phyloP scores from a whole-genome alignment of 1,284 basidiomycete genomes.

The Sutorius eximius region DNA sequence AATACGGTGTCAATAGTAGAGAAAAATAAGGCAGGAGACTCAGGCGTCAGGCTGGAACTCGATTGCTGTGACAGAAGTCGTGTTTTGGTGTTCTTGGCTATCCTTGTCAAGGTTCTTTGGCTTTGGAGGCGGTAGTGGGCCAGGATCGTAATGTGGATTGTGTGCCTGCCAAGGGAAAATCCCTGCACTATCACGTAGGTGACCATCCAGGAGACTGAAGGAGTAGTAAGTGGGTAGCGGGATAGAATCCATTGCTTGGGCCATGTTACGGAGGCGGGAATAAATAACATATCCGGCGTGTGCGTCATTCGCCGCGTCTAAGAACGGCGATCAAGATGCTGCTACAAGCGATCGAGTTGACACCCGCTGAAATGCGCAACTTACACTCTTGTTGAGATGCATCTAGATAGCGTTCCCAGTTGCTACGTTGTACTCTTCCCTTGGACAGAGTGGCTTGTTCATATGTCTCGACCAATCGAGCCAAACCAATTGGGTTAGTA shows the following conservation, averaged over 20 bases:
- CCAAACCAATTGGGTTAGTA: slow-evolving; percentile 52
- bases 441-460: slow-evolving; percentile 52
- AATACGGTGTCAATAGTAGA: background rate
- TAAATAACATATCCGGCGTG: slow-evolving; percentile 58
- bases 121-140: slow-evolving; percentile 53
- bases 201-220: slow-evolving; percentile 53
- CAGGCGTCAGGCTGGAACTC: background rate
- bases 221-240: slow-evolving; percentile 52
- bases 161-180: slow-evolving; percentile 47
- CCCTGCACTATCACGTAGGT: slow-evolving; percentile 40
- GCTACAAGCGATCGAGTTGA: background rate
- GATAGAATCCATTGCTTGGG: slow-evolving; percentile 37
- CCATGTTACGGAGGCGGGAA: slow-evolving; percentile 43
- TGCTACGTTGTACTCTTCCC: slow-evolving; percentile 58
- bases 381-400: slow-evolving; percentile 56
- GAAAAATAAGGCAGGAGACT: background rate
- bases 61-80: background rate
- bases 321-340: slow-evolving; percentile 1
- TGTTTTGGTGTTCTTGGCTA: background rate
- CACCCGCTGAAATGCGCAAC: slow-evolving; percentile 23
- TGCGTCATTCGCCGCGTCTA: slow-evolving; percentile 75
- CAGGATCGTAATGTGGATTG: slow-evolving; percentile 71
- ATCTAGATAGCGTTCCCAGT: slow-evolving; percentile 60
- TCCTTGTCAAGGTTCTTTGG: slow-evolving; percentile 27
- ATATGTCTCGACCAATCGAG: slow-evolving; percentile 60